Evolutionary conservation across 495 filamentous ascomycete genomes (phyloP).

Genomic region (Xylaria cubensis): DNA sequence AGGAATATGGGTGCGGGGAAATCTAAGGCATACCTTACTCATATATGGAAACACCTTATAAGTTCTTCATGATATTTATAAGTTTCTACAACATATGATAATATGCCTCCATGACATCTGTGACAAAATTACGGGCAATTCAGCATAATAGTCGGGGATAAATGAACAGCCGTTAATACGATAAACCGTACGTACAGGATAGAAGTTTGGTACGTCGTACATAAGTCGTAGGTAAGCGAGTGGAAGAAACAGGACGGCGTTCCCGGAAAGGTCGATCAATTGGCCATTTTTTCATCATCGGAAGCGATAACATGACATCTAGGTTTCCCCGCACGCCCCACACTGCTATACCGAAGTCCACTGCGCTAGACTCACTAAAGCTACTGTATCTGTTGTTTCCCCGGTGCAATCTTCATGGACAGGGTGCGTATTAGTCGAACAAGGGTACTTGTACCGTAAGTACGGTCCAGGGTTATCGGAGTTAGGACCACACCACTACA

Average conservation of each 20-base stretch:
- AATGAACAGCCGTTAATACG: neutral
- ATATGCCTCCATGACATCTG: neutral
- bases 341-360: neutral
- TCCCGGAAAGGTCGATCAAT: neutral
- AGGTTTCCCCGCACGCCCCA: conserved; percentile 11
- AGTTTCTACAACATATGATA: neutral
- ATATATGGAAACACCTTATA: neutral
- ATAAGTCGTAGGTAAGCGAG: neutral
- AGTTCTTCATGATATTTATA: neutral
- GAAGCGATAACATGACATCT: neutral
- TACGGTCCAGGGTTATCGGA: neutral
- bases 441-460: no score
- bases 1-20: neutral
- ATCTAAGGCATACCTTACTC: neutral
- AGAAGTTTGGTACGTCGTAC: neutral
- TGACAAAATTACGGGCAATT: neutral
- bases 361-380: neutral
- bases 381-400: neutral
- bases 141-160: neutral
- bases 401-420: neutral
- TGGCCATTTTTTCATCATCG: neutral
- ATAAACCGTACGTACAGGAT: neutral
- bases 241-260: neutral
- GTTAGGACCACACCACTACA: neutral
- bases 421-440: neutral